phyloP scores from a whole-genome alignment of 768 basidiomycete genomes.

The Mycena kentingensis region DNA sequence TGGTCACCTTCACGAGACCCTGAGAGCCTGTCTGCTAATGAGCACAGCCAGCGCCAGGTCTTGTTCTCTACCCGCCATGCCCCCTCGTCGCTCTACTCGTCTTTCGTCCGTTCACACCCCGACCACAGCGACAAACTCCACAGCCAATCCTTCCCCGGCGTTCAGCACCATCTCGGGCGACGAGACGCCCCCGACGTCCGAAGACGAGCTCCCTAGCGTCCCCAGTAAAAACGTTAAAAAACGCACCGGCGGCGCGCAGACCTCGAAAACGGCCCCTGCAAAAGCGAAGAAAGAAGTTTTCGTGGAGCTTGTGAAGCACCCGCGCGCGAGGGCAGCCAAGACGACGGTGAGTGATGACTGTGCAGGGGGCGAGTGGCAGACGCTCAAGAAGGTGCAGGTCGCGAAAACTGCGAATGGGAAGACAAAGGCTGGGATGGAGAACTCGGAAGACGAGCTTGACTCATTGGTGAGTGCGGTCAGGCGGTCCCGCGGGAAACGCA shows the following conservation, averaged over 20 bases:
- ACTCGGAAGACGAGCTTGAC: background rate
- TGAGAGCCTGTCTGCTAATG: too few relatives aligned
- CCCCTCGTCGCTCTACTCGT: background rate
- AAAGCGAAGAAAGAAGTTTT: slow-evolving; percentile 19
- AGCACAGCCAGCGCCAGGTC: too few relatives aligned
- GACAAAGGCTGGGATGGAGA: background rate
- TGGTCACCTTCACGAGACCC: too few relatives aligned
- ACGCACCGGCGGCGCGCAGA: slow-evolving; percentile 11
- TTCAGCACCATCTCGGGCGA: slow-evolving; percentile 23
- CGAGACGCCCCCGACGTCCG: slow-evolving; percentile 21
- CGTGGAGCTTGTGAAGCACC: slow-evolving; percentile 16
- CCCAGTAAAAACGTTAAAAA: slow-evolving; percentile 17
- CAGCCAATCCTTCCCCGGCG: slow-evolving; percentile 23
- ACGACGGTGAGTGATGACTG: background rate
- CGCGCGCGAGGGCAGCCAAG: background rate
- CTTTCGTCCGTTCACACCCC: background rate
- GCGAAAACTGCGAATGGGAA: slow-evolving; percentile 17
- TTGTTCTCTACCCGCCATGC: background rate
- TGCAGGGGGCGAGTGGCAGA: too few relatives aligned
- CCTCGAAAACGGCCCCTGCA: slow-evolving; percentile 1
- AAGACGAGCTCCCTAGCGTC: slow-evolving; percentile 17
- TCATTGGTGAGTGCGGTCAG: background rate
- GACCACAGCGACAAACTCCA: slow-evolving; percentile 19
- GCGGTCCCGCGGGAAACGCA: background rate
- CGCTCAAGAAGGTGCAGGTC: too few relatives aligned